Base-by-base conservation (phyloP, 2,329 filamentous ascomycete genomes). In the Clonostachys rosea region DNA sequence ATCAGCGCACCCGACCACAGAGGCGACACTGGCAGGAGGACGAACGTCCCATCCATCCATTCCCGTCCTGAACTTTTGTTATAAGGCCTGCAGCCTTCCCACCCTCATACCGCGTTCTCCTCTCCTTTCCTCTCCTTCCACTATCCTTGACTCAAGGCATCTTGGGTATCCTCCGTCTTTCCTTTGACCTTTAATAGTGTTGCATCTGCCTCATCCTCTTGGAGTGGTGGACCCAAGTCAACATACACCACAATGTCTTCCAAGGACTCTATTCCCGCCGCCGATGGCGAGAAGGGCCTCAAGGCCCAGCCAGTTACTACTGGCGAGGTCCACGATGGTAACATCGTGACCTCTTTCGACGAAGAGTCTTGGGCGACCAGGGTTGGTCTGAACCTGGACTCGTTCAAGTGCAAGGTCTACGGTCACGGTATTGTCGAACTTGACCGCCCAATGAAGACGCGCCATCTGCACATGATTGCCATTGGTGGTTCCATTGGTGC, bases 391-490 rank as follows among this genome's bases (percentile, higher is more conserved):
- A 69, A 61, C 54, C 36, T 60, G 13, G 58, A 66, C 34, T 69
- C 66, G 24, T 70, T 70, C 63, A 62, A 63, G 56, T 59, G 56
- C 49, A 59, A 59, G 47, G 49, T 62, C 50, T 67, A 65, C 54
- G 63, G 63, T 44, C 41, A 12, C 4, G 63, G 62, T 41, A 24
- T 59, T 20, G 53, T 63, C 42, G 65, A 70, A 52, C 61, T 73
- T 7, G 66, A 71, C 49, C 63, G 65, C 45, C 58, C 63, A 53
- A 75, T 81, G 67, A 74, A 75, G 65, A 64, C 66, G 40, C 73
- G 78, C 55, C 78, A 81, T 62, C 63, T 81, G 56, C 75, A 81
- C 62, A 80, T 80, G 76, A 79, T 79, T 61, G 75, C 75, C 55
- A 78, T 81, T 47, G 76, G 74, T 57, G 50, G 50, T 24, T 74